Percentiles rank a stretch among this genome's conserved stretches.
Conservation (phyloP, 129 eudicot species). For the Artemisia tridentata region DNA sequence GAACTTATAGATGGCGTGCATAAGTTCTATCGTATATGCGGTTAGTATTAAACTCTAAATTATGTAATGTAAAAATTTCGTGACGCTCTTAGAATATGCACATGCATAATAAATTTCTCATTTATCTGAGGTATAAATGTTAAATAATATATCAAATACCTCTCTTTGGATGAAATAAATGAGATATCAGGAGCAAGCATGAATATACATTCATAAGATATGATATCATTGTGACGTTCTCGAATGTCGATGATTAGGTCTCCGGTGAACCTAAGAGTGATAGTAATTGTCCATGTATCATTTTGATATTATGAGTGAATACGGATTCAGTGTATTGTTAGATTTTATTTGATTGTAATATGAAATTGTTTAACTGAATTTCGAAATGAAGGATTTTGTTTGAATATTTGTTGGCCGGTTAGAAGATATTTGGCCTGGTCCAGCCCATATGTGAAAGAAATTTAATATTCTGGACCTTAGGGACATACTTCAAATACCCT, state of each 20-base stretch:
- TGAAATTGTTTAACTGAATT: constrained; percentile 12
- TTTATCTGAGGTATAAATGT: not conserved
- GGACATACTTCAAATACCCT: too few relatives aligned
- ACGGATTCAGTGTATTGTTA: too few relatives aligned
- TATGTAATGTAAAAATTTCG: too few relatives aligned
- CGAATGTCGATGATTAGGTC: constrained; percentile 79
- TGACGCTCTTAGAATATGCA: too few relatives aligned
- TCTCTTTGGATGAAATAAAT: constrained; percentile 60
- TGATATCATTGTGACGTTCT: constrained; percentile 46
- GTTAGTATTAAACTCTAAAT: too few relatives aligned
- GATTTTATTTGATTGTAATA: too few relatives aligned
- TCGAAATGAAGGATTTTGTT: constrained; percentile 2
- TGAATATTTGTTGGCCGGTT: constrained; percentile 6
- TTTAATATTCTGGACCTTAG: not conserved
- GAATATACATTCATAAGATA: constrained; percentile 54
- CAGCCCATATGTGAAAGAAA: not conserved
- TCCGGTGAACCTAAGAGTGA: too few relatives aligned
- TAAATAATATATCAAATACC: constrained; percentile 34
- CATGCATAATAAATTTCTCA: not conserved
- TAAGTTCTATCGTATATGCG: too few relatives aligned
- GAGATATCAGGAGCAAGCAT: constrained; percentile 85
- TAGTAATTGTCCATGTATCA: too few relatives aligned
- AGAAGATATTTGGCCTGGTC: not conserved
- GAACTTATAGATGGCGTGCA: too few relatives aligned
- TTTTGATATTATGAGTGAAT: too few relatives aligned